These are phyloP conservation scores for Lithocarpus polystachyus DNA, from an alignment of 306 rosid species.

Conservation along the genomic window DNA sequence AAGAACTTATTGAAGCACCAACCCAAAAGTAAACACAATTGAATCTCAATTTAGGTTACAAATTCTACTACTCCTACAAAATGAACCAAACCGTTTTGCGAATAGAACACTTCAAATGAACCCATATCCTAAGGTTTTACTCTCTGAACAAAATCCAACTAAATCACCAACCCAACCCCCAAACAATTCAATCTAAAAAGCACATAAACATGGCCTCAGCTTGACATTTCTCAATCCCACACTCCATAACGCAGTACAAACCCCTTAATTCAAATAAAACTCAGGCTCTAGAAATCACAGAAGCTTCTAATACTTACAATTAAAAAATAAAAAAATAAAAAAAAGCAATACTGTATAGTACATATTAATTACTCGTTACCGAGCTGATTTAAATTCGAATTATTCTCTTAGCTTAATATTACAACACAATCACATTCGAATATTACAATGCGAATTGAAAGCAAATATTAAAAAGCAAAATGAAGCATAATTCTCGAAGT, in stretches of 20 bases:
- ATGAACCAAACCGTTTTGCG: not conserved
- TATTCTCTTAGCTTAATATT: not conserved
- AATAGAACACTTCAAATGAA: not conserved
- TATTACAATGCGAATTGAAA: not conserved
- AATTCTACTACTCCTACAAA: not conserved
- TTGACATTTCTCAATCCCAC: not conserved
- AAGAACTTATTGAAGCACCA: too few species aligned
- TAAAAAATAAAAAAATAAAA: not conserved
- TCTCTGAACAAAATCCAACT: not conserved
- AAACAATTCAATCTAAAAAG: not conserved
- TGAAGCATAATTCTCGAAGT: not conserved
- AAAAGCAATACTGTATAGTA: not conserved
- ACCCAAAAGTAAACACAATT: too few species aligned
- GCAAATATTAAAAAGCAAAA: not conserved
- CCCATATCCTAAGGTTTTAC: not conserved
- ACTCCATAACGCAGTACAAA: not conserved
- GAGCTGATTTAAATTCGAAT: not conserved
- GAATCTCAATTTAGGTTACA: not conserved
- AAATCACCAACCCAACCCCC: not conserved
- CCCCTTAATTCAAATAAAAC: not conserved
- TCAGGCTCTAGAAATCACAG: not conserved
- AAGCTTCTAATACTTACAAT: not conserved
- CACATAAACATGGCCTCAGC: not conserved
- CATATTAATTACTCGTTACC: not conserved
- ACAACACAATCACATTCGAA: not conserved